Conservation (phyloP, 1,139 yeast genomes). For the Sugiyamaella grinbergsii region DNA sequence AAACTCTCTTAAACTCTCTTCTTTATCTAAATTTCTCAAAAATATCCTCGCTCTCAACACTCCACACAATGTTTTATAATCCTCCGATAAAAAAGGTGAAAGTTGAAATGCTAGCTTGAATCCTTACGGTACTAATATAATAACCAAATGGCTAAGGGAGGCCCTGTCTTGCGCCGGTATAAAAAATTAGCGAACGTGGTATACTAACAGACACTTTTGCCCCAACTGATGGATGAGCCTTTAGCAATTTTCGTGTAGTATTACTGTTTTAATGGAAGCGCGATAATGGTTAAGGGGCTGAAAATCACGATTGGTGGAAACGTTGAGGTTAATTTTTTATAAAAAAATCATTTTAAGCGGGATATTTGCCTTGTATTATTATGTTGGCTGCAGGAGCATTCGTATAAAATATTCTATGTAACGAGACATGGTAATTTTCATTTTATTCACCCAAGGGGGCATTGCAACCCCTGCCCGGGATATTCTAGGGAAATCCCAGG, state of each 20-base stretch:
- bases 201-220: not conserved
- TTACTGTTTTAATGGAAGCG: no score
- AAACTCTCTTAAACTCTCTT: not conserved
- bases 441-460: not conserved
- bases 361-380: no score
- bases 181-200: slow-evolving; percentile 4
- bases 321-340: no score
- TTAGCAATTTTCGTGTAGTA: no score
- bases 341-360: not conserved
- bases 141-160: not conserved
- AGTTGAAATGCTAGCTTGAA: not conserved
- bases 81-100: not conserved
- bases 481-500: no score
- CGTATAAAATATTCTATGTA: not conserved
- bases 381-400: no score
- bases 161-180: not conserved
- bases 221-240: slow-evolving; percentile 1
- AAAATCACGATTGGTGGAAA: slow-evolving; percentile 3
- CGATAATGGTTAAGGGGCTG: slow-evolving; percentile 13
- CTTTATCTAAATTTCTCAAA: no score
- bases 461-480: not conserved
- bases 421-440: slow-evolving; percentile 1
- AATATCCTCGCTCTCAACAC: no score
- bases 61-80: no score
- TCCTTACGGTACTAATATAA: no score